Percentiles rank a stretch among this genome's conserved stretches.
Conservation (phyloP, 169 alveolate species). For the Plasmodium knowlesi region DNA sequence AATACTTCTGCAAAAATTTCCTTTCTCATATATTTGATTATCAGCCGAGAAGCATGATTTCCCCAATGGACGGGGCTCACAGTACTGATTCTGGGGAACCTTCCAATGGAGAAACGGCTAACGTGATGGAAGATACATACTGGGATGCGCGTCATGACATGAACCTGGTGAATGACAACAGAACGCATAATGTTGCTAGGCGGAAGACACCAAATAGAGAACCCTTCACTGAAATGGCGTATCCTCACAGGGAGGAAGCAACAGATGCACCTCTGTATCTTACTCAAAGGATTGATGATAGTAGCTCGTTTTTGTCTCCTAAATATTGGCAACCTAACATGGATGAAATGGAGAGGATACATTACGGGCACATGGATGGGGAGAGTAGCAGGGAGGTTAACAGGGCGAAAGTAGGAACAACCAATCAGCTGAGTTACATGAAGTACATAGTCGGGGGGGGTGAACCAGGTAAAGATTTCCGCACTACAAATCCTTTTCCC, state of each 20-base stretch:
- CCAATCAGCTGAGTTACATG: background rate
- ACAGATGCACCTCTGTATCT: background rate
- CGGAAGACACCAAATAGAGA: background rate
- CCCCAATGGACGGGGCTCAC: background rate
- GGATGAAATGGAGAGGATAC: background rate
- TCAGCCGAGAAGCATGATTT: background rate
- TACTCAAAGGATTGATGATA: background rate
- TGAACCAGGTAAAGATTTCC: background rate
- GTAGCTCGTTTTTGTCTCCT: background rate
- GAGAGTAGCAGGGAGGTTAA: background rate
- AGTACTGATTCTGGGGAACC: background rate
- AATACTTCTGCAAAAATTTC: conserved; percentile 7
- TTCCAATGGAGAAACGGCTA: background rate
- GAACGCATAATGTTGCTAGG: background rate
- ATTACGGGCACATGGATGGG: background rate
- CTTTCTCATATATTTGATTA: background rate
- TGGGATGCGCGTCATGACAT: background rate
- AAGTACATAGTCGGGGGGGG: background rate
- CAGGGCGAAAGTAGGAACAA: background rate
- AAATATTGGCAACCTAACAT: background rate
- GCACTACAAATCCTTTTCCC: background rate
- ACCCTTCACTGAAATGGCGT: background rate
- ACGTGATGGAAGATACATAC: background rate
- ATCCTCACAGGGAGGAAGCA: background rate
- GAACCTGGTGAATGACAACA: background rate